Evolutionary conservation across 2,329 filamentous ascomycete species (phyloP), one percentile per base, ranked within the genome.

Genomic region (Dactylonectria estremocensis): DNA sequence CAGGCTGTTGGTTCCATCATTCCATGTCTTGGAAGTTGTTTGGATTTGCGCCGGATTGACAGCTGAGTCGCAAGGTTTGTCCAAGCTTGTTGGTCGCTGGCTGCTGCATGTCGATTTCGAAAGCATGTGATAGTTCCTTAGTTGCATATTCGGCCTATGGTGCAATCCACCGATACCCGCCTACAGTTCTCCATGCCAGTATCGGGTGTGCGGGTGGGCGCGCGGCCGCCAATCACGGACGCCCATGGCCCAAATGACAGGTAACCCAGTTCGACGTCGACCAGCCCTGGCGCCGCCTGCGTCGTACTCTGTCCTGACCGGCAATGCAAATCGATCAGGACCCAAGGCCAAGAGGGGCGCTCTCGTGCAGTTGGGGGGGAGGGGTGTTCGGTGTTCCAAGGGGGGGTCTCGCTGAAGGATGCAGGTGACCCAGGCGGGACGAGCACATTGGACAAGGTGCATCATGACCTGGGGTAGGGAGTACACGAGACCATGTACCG

Each of bases 101-200:
- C 45, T 28, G 45, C 33, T 5, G 24, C 54, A 33, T 59, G 62
- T 56, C 33, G 55, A 63, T 49, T 68, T 68, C 50, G 18, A 24
- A 76, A 74, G 73, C 73, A 75, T 75, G 73, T 75, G 73, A 75
- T 73, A 68, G 64, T 73, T 59, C 69, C 48, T 59, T 74, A 76
- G 66, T 64, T 73, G 73, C 71, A 73, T 74, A 72, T 46, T 40
- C 48, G 62, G 61, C 60, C 48, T 67, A 66, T 55, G 49, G 53
- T 62, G 60, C 55, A 50, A 48, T 35, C 52, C 52, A 68, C 69
- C 60, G 70, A 68, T 73, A 73, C 24, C 24, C 24, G 24, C 24
- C 7, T 7, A 28, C 24, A 53, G 61, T 69, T 68, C 66, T 64
- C 67, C 72, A 73, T 73, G 62, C 56, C 52, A 52, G 59, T 64